Base-by-base conservation (phyloP, 2,329 filamentous ascomycete genomes). In the Mycogone perniciosa region DNA sequence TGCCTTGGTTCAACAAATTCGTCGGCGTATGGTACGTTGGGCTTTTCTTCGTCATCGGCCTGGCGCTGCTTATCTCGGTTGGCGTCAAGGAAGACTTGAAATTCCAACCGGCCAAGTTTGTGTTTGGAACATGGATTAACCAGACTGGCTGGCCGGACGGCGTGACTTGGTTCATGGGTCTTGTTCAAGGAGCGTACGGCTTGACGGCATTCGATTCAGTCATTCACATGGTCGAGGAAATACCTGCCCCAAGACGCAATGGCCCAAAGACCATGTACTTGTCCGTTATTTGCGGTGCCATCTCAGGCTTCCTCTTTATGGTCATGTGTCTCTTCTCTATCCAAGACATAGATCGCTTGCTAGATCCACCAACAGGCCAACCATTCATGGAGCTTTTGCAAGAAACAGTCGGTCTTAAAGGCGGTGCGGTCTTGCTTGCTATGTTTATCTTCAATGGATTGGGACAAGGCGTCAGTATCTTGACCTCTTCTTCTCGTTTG, bases 171-270 rank as follows among this genome's bases (percentile, higher is more conserved):
- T 81, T 82, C 56, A 73, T 75, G 0, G 79, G 79, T 4, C 71
- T 82, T 1, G 69, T 81, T 0, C 78, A 81, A 56, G 73, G 76
- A 1, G 78, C 78, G 0, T 81, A 81, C 49, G 78, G 59, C 2
- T 62, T 80, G 11, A 79, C 76, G 0, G 78, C 77, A 1, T 81
- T 81, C 54, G 79, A 82, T 57, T 75, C 77, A 0, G 77, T 79
- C 33, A 79, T 81, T 35, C 79, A 82, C 59, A 73, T 81, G 68
- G 74, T 78, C 2, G 78, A 81, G 55, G 77, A 81, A 57, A 76
- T 81, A 1, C 77, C 77, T 1, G 64, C 68, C 4, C 77, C 78
- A 1, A 64, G 76, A 31, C 72, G 64, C 34, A 79, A 77, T 50
- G 74, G 72, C 0, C 78, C 78, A 0, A 67, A 67, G 11, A 71